These are phyloP conservation scores for Acacia crassicarpa DNA, from an alignment of 306 rosid species.

Conservation along the genomic window DNA sequence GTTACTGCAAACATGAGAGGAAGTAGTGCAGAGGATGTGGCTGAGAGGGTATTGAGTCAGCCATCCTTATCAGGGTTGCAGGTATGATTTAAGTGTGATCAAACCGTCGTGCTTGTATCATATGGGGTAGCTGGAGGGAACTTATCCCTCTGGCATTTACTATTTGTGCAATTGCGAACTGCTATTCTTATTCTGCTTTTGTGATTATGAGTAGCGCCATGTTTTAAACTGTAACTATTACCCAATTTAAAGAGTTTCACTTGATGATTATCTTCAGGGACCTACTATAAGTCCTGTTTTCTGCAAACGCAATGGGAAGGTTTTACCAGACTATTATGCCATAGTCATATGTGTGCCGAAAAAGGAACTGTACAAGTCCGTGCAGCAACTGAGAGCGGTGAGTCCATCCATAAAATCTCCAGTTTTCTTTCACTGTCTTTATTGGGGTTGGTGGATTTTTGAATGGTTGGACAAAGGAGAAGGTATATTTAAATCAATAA, in stretches of 20 bases:
- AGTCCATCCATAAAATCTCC: conserved; percentile 34
- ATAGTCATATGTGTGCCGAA: conserved; percentile 88
- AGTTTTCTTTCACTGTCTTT: neutral
- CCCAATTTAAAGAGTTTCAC: conserved; percentile 2
- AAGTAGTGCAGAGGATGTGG: conserved; percentile 84
- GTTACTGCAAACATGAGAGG: conserved; percentile 97
- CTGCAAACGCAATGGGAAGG: conserved; percentile 66
- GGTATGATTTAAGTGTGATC: conserved; percentile 49
- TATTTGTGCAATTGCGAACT: conserved; percentile 6
- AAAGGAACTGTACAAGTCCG: conserved; percentile 77
- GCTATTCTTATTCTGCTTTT: conserved; percentile 2
- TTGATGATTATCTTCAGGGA: conserved; percentile 59
- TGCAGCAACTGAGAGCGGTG: conserved; percentile 85
- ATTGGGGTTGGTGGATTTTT: conserved; percentile 12
- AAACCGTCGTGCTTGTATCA: neutral
- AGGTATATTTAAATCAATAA: neutral
- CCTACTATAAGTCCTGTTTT: conserved; percentile 91
- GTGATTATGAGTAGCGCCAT: conserved; percentile 4
- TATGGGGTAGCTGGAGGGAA: neutral
- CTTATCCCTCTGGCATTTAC: neutral
- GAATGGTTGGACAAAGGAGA: conserved; percentile 7
- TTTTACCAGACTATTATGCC: conserved; percentile 73
- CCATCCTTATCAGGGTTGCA: conserved; percentile 82
- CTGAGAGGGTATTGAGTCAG: conserved; percentile 86
- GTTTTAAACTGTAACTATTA: conserved; percentile 4